phyloP scores from a whole-genome alignment of 768 basidiomycete species.

The Calocybe cyanea region DNA sequence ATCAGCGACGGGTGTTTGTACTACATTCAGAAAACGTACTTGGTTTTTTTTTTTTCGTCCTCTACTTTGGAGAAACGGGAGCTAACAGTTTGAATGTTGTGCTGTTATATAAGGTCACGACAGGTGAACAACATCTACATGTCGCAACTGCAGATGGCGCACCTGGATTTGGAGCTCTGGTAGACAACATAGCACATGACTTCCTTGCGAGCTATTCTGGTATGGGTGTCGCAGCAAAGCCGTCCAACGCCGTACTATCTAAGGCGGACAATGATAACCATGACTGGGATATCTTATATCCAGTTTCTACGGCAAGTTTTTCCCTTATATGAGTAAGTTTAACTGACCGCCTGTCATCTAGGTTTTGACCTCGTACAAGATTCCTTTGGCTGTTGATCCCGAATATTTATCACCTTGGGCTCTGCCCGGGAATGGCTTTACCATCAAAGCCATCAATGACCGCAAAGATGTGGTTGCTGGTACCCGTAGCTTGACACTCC shows the following conservation, averaged over 20 bases:
- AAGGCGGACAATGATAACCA: conserved; percentile 72
- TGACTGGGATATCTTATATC: conserved; percentile 88
- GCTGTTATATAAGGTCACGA: conserved; percentile 52
- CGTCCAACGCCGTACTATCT: conserved; percentile 26
- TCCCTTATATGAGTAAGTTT: conserved; percentile 6
- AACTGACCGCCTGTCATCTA: conserved; percentile 21
- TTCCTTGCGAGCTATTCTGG: conserved; percentile 47
- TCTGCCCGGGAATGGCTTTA: conserved; percentile 36
- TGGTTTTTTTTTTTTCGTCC: neutral
- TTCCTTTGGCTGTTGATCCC: conserved; percentile 53
- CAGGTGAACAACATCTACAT: conserved; percentile 70
- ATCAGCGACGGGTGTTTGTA: conserved; percentile 85
- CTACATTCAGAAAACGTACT: conserved; percentile 84
- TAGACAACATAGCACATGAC: conserved; percentile 51
- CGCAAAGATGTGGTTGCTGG: conserved; percentile 49
- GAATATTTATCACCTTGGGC: conserved; percentile 51
- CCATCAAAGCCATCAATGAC: conserved; percentile 56
- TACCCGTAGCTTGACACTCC: conserved; percentile 66
- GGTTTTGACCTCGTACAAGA: conserved; percentile 84
- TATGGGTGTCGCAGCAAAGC: conserved; percentile 18
- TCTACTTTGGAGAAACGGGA: neutral
- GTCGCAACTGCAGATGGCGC: conserved; percentile 81
- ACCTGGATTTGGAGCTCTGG: conserved; percentile 66
- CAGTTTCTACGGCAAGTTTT: conserved; percentile 64
- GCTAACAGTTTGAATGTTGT: neutral